Conservation (phyloP, 2,329 filamentous ascomycete species). For the Zasmidium citrigriseum region DNA sequence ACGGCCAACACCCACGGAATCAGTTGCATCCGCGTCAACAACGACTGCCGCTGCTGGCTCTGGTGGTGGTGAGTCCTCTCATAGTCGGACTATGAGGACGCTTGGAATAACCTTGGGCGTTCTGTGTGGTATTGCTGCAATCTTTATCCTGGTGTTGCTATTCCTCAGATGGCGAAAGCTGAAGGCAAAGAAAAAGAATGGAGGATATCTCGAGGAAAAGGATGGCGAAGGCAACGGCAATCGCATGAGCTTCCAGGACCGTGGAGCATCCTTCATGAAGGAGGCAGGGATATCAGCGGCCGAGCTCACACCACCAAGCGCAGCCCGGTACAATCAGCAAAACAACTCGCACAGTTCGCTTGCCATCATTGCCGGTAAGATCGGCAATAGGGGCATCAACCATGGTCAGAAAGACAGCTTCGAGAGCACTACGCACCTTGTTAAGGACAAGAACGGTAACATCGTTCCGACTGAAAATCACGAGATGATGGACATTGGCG, state of each 20-base stretch:
- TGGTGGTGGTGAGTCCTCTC: slow-evolving; percentile 36
- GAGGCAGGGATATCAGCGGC: slow-evolving; percentile 48
- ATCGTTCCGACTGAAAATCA: slow-evolving; percentile 43
- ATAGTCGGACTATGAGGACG: slow-evolving; percentile 58
- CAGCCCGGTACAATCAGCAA: slow-evolving; percentile 11
- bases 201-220: slow-evolving; percentile 46
- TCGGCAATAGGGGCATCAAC: slow-evolving; percentile 38
- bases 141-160: slow-evolving; percentile 73
- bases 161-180: slow-evolving; percentile 63
- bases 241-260: slow-evolving; percentile 52
- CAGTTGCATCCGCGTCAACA: slow-evolving; percentile 37
- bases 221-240: slow-evolving; percentile 20
- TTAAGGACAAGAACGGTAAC: slow-evolving; percentile 56
- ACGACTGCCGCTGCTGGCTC: slow-evolving; percentile 37
- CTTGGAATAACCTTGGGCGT: slow-evolving; percentile 80
- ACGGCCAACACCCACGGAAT: slow-evolving; percentile 36
- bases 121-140: slow-evolving; percentile 70
- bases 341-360: slow-evolving; percentile 40
- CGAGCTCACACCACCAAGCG: slow-evolving; percentile 25
- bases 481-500: slow-evolving; percentile 47
- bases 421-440: slow-evolving; percentile 60
- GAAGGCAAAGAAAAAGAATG: slow-evolving; percentile 54
- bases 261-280: slow-evolving; percentile 55
- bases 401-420: slow-evolving; percentile 53
- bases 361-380: slow-evolving; percentile 57